Percentiles rank a stretch among this genome's conserved stretches.
These are phyloP conservation scores for Magnolia officinalis DNA, from an alignment of 164 flowering plant species.

Conservation along the genomic window DNA sequence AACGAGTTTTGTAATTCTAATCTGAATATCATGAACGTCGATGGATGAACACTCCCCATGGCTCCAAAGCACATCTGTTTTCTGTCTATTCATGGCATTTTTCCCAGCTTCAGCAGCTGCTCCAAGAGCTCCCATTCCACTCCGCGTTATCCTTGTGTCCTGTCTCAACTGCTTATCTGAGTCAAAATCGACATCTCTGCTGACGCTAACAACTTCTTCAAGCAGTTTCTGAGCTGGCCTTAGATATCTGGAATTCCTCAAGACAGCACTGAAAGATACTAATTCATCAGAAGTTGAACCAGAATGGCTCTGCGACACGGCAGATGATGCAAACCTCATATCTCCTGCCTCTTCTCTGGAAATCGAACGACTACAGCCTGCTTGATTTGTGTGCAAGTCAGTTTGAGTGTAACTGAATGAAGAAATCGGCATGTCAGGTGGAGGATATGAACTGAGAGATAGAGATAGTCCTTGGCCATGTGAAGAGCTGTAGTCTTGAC, in stretches of 20 bases:
- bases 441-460: slow-evolving; percentile 57
- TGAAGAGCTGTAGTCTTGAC: slow-evolving; percentile 11
- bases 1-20: slow-evolving; percentile 53
- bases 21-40: slow-evolving; percentile 45
- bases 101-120: slow-evolving; percentile 45
- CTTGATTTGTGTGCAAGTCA: slow-evolving; percentile 25
- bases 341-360: slow-evolving; percentile 32
- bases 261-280: slow-evolving; percentile 24
- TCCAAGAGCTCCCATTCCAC: slow-evolving; percentile 29
- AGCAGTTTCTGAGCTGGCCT: slow-evolving; percentile 63
- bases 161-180: slow-evolving; percentile 27
- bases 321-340: slow-evolving; percentile 26
- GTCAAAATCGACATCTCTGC: slow-evolving; percentile 33
- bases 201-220: slow-evolving; percentile 54
- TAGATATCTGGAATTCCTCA: slow-evolving; percentile 52
- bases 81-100: neutral
- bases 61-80: slow-evolving; percentile 16
- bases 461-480: slow-evolving; percentile 66
- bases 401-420: slow-evolving; percentile 34
- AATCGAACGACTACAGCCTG: slow-evolving; percentile 26
- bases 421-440: slow-evolving; percentile 37
- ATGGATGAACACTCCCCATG: slow-evolving; percentile 25
- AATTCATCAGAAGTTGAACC: slow-evolving; percentile 30
- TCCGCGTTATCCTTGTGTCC: slow-evolving; percentile 20
- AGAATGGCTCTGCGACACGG: slow-evolving; percentile 25